Evolutionary conservation across 345 rosid species (phyloP), one percentile per base, ranked within the genome.

Genomic region (Dipteronia dyeriana): DNA sequence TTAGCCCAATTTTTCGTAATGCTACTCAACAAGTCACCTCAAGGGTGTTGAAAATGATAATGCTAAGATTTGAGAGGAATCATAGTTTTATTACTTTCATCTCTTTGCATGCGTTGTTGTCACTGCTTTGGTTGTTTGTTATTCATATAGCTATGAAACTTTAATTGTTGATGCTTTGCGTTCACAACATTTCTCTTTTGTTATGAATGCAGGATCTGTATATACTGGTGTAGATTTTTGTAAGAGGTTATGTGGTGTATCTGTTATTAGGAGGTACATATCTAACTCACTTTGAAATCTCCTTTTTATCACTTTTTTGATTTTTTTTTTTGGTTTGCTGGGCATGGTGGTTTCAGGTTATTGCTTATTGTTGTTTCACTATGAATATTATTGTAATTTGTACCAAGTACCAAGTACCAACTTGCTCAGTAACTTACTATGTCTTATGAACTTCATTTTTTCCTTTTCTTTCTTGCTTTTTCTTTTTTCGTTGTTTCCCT

Each of bases 141-240:
- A 11, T 25, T 75, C 12, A 7, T 22, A 31, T 74, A 34, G 9
- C 49, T 29, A 10, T 25, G 66, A 25, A 59, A 70, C 39, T 54
- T 64, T 41, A 53, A 38, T 41, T 66, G 25, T 66, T 49, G 6
- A 5, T 66, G 13, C 66, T 61, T 45, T 73, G 43, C 17, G 68
- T 68, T 26, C 29, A 31, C 45, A 41, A 1, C 45, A 41, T 41
- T 41, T 43, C 54, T 39, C 38, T 73, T 64, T 68, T 72, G 6
- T 3, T 74, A 71, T 66, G 79, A 64, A 71, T 84, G 82, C 94
- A 95, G 99, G 95, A 56, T 91, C 98, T 71, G 98, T 96, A 19
- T 96, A 96, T 85, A 90, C 95, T 43, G 99, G 99, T 70, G 97
- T 93, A 85, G 99, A 96, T 83, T 96, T 96, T 87, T 96, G 99